phyloP scores from a whole-genome alignment of 2,329 filamentous ascomycete genomes.

The Colletotrichum spinosum region DNA sequence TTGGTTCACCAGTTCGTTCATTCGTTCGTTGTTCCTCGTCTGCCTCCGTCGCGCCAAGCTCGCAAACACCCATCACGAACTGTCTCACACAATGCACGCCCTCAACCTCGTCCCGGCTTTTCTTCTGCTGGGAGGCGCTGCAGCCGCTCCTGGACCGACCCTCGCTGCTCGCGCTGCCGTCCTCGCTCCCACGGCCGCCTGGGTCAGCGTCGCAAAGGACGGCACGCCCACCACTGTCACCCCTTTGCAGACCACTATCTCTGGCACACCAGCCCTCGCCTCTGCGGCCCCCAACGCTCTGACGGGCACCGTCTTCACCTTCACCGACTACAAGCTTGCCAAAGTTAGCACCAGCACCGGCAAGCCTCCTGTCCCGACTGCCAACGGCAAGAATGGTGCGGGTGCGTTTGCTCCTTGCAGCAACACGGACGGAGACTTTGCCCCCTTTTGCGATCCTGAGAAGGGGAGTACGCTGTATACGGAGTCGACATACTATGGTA shows the following conservation, averaged over 20 bases:
- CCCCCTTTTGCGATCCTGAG: slow-evolving; percentile 65
- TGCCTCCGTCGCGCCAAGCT: background rate
- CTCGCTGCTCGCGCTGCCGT: slow-evolving; percentile 39
- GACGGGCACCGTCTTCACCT: slow-evolving; percentile 57
- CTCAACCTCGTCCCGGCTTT: slow-evolving; percentile 44
- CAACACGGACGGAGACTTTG: slow-evolving; percentile 58
- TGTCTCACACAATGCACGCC: slow-evolving; percentile 45
- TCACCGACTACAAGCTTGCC: slow-evolving; percentile 49
- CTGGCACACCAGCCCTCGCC: slow-evolving; percentile 54
- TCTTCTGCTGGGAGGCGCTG: slow-evolving; percentile 42
- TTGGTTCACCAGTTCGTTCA: background rate
- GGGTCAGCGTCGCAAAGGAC: slow-evolving; percentile 63
- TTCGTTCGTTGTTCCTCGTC: slow-evolving; percentile 1
- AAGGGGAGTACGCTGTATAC: slow-evolving; percentile 56
- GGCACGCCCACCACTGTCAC: slow-evolving; percentile 62
- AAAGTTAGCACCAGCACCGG: slow-evolving; percentile 55
- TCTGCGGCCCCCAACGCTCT: slow-evolving; percentile 58
- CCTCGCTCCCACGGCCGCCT: slow-evolving; percentile 55
- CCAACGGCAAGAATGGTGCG: slow-evolving; percentile 52
- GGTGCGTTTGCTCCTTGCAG: slow-evolving; percentile 64
- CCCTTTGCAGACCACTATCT: slow-evolving; percentile 58
- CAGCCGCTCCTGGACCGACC: slow-evolving; percentile 45
- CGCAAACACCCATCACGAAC: background rate
- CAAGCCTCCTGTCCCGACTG: slow-evolving; percentile 57
- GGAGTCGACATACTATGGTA: slow-evolving; percentile 64